Conservation (phyloP, 2,329 filamentous ascomycete genomes). For the Xylariaceae sp. region DNA sequence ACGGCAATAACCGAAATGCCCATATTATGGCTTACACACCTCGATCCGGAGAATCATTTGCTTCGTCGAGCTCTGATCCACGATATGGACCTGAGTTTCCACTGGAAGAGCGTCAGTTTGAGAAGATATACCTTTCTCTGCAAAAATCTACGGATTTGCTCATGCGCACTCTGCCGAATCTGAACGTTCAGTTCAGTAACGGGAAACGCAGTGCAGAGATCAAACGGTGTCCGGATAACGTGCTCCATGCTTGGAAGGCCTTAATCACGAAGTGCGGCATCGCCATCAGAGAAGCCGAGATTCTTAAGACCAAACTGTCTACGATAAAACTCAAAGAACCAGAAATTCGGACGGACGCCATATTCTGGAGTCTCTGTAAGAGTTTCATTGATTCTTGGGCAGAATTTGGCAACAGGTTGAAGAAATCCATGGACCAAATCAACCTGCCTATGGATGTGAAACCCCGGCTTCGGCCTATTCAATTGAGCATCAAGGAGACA, state of each 20-base stretch:
- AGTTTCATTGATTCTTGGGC: conserved; percentile 66
- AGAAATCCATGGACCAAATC: conserved; percentile 46
- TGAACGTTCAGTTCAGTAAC: conserved; percentile 60
- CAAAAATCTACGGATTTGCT: conserved; percentile 69
- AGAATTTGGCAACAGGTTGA: conserved; percentile 58
- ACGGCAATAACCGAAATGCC: conserved; percentile 46
- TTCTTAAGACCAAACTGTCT: conserved; percentile 66
- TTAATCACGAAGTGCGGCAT: conserved; percentile 67
- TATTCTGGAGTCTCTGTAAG: conserved; percentile 68
- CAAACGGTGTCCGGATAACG: conserved; percentile 52
- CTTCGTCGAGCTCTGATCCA: conserved; percentile 46
- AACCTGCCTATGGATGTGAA: conserved; percentile 63
- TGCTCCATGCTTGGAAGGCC: conserved; percentile 61
- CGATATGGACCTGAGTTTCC: conserved; percentile 58
- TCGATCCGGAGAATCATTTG: conserved; percentile 76
- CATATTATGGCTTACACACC: conserved; percentile 62
- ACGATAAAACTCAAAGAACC: conserved; percentile 82
- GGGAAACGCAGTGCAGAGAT: conserved; percentile 60
- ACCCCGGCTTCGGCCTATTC: conserved; percentile 69
- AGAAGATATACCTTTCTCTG: conserved; percentile 73
- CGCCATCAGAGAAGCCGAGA: conserved; percentile 67
- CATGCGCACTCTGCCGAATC: conserved; percentile 63
- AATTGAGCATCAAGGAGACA: conserved; percentile 77
- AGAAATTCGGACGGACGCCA: conserved; percentile 58
- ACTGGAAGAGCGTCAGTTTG: conserved; percentile 77